Conservation (phyloP, 2,329 filamentous ascomycete genomes). For the Camptophora hylomeconis region DNA sequence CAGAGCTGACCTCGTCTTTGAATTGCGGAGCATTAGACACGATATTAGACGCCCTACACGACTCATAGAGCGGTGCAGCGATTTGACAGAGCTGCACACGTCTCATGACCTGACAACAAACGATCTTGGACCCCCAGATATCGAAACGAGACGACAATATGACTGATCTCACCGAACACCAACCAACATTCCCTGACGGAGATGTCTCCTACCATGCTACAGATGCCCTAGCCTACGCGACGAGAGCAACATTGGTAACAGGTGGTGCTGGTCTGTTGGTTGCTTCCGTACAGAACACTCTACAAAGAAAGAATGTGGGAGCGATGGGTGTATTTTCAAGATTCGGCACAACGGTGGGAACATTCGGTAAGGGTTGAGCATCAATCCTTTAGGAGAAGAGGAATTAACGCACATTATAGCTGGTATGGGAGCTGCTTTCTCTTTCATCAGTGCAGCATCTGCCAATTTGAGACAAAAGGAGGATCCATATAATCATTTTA, state of each 20-base stretch:
- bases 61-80: too few relatives aligned
- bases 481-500: conserved; percentile 59
- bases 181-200: conserved; percentile 24
- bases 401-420: conserved; percentile 34
- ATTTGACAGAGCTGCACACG: too few relatives aligned
- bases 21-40: too few relatives aligned
- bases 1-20: too few relatives aligned
- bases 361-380: conserved; percentile 42
- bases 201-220: conserved; percentile 49
- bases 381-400: neutral
- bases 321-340: conserved; percentile 67
- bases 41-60: too few relatives aligned
- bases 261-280: conserved; percentile 56
- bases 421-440: conserved; percentile 60
- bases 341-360: conserved; percentile 59
- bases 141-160: too few relatives aligned
- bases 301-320: conserved; percentile 70
- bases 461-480: conserved; percentile 80
- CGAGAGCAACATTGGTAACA: conserved; percentile 52
- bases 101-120: too few relatives aligned
- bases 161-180: too few relatives aligned
- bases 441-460: conserved; percentile 61
- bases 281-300: conserved; percentile 73
- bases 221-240: conserved; percentile 58
- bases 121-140: too few relatives aligned